phyloP scores from a whole-genome alignment of 139 green algal species.

The Coccomyxa sp. region DNA sequence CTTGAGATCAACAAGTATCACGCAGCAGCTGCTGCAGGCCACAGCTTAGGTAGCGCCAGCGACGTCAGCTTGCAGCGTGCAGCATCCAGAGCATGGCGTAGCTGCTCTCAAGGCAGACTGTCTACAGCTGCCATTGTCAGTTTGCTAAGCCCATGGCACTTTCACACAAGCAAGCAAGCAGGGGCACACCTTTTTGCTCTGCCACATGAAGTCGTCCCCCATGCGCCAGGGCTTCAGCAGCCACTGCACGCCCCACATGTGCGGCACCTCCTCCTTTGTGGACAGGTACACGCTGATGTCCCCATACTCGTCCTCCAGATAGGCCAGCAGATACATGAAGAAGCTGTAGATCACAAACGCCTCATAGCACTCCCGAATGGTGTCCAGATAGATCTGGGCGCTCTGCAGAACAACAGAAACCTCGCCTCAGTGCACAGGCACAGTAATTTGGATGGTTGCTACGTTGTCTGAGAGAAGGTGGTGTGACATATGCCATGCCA shows the following conservation, averaged over 20 bases:
- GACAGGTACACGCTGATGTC: slow-evolving; percentile 63
- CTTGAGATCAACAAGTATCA: no score
- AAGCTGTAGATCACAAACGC: slow-evolving; percentile 96
- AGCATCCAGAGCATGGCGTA: no score
- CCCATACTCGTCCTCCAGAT: slow-evolving; percentile 74
- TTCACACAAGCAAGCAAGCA: no score
- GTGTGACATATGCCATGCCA: not conserved
- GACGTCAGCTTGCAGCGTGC: no score
- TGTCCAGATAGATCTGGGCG: slow-evolving; percentile 70
- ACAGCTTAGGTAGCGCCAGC: no score
- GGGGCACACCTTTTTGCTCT: slow-evolving; percentile 53
- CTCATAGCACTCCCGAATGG: slow-evolving; percentile 89
- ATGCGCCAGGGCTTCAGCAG: slow-evolving; percentile 45
- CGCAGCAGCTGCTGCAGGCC: no score
- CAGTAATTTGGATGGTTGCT: not conserved
- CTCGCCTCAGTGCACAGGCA: not conserved
- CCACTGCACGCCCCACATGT: slow-evolving; percentile 57
- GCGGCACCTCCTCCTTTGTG: slow-evolving; percentile 46
- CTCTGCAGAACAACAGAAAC: not conserved
- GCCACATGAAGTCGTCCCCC: slow-evolving; percentile 59
- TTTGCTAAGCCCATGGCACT: no score
- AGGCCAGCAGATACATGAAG: slow-evolving; percentile 88
- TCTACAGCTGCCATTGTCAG: no score
- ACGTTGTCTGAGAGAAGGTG: not conserved
- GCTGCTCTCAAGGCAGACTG: no score